Base-by-base conservation (phyloP, 352 stramenopile species). In the Phytophthora colocasiae region DNA sequence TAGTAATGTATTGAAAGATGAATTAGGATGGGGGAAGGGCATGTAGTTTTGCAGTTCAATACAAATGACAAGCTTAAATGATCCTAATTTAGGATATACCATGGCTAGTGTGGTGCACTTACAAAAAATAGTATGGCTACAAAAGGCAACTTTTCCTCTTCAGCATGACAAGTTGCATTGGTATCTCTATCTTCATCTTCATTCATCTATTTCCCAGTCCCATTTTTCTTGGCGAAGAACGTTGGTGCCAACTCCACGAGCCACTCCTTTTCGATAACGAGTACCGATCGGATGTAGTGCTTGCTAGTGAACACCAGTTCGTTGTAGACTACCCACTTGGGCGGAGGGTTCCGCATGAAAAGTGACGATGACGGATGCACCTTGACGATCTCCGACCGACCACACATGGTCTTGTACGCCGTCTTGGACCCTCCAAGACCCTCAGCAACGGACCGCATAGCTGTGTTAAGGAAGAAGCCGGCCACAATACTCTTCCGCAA, bases 301-400 rank as follows among this genome's bases (percentile, higher is more conserved):
- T 96, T 96, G 69, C 87, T 96, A 24, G 91, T 97, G 63, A 94
- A 94, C 57, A 97, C 89, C 39, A 97, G 75, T 65, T 97, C 91
- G 60, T 97, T 95, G 74, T 93, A 96, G 14, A 96, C 77, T 46
- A 96, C 80, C 73, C 78, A 96, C 58, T 96, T 91, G 1, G 87
- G 87, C 36, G 87, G 80, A 15, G 90, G 89, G 56, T 97, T 96
- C 45, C 88, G 88, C 87, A 92, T 93, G 61, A 96, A 96, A 26
- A 97, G 65, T 36, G 85, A 92, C 38, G 89, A 97, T 36, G 88
- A 96, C 29, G 91, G 91, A 49, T 97, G 91, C 49, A 97, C 85
- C 59, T 96, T 94, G 32, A 96, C 87, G 22, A 94, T 81, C 66
- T 96, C 84, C 1, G 82, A 92, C 24, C 74, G 79, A 3, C 85